Evolutionary conservation across 2,329 filamentous ascomycete genomes (phyloP).

Genomic region (Lojkania enalia): DNA sequence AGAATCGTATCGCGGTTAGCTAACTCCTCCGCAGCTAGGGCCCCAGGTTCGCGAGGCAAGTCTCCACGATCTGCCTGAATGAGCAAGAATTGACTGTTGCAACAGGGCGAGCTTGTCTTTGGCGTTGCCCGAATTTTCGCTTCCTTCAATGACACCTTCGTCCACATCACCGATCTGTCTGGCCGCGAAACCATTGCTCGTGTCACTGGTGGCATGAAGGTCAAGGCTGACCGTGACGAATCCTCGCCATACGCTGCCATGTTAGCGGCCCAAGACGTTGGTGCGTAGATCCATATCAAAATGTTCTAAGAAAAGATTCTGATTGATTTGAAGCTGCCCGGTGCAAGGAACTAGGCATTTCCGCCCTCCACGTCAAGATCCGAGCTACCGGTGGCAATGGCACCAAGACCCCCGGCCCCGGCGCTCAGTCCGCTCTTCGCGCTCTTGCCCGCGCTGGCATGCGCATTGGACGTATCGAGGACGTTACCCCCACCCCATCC

Average conservation of each 20-base stretch:
- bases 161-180: conserved; percentile 98
- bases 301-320: background rate
- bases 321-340: conserved; percentile 64
- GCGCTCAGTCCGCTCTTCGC: conserved; percentile 98
- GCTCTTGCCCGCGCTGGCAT: conserved; percentile 98
- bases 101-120: conserved; percentile 89
- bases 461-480: conserved; percentile 99
- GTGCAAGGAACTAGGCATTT: conserved; percentile 85
- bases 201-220: conserved; percentile 99
- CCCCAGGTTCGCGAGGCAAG: conserved; percentile 89
- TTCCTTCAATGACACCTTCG: conserved; percentile 67
- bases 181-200: conserved; percentile 99
- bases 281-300: conserved; percentile 23
- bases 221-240: conserved; percentile 95
- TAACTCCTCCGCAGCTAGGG: conserved; percentile 69
- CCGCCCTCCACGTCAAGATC: conserved; percentile 99
- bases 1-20: conserved; percentile 8
- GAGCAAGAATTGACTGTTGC: conserved; percentile 24
- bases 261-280: conserved; percentile 94
- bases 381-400: conserved; percentile 99
- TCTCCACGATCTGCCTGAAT: conserved; percentile 11
- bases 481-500: conserved; percentile 98
- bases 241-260: conserved; percentile 99
- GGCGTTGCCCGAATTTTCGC: conserved; percentile 98
- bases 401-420: conserved; percentile 99